Base-by-base conservation (phyloP, 805 yeast genomes). In the Jamesozyma rosinii region DNA sequence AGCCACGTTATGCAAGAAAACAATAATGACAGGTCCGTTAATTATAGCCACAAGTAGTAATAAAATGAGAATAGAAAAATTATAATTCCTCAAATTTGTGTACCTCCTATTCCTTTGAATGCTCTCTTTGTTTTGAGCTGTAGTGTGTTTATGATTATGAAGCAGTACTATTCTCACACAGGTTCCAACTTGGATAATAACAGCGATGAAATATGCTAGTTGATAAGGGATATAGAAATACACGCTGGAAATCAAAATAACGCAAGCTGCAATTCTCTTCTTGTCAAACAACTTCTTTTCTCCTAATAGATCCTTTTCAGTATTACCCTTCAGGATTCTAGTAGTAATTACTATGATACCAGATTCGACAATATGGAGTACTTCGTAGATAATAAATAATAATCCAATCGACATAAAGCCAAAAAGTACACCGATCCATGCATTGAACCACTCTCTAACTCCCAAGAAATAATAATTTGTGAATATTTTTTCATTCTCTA, bases 31-130 rank as follows among this genome's bases (percentile, higher is more conserved):
- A 0, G 96, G 95, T 1, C 80, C 67, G 53, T 83, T 83, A 18
- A 87, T 77, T 0, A 95, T 95, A 4, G 85, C 62, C 9, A 85
- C 70, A 83, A 95, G 83, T 9, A 84, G 47, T 81, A 87, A 75
- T 43, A 87, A 52, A 55, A 85, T 62, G 24, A 83, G 58, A 2
- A 85, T 47, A 1, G 89, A 72, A n/a, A 76, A 45, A 48, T 81
- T 77, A 59, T 73, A 85, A 51, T 83, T 81, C 49, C 66, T 64
- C 45, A 73, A 62, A 51, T 67, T 71, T 22, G 33, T 45, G 27
- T 52, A 49, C 15, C 36, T 37, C 8, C 18, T 17, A 31, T 18
- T 20, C 33, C 35, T n/a, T 13, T 13, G 13, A 18, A 17, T 34
- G 5, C 4, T 19, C 27, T 15, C 37, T 17, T 30, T 11, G 15